A percentile compares a stretch with the other conserved stretches of the same genome.
Conservation (phyloP, 768 basidiomycete species). For the Rhodotorula paludigena region DNA sequence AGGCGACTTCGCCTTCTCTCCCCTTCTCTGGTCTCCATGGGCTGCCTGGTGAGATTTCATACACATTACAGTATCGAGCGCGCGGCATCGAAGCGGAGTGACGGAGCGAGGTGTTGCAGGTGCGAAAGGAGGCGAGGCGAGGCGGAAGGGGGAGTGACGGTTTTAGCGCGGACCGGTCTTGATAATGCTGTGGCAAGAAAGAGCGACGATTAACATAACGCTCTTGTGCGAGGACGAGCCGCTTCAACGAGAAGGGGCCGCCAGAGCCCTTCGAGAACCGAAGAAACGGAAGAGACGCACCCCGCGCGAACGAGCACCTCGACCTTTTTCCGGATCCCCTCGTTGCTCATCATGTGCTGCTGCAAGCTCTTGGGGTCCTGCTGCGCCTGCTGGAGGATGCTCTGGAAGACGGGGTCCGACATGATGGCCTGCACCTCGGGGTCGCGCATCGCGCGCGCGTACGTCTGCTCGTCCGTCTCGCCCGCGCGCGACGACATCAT, state of each 20-base stretch:
- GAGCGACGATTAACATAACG: too few relatives aligned
- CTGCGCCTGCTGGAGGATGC: conserved; percentile 91
- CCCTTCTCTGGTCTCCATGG: too few relatives aligned
- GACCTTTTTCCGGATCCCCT: conserved; percentile 51
- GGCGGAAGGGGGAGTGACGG: conserved; percentile 54
- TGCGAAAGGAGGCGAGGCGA: too few relatives aligned
- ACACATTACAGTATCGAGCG: too few relatives aligned
- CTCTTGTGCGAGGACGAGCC: too few relatives aligned
- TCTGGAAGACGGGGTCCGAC: conserved; percentile 87
- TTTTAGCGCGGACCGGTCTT: conserved; percentile 30
- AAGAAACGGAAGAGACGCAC: conserved; percentile 44
- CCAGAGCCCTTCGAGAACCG: too few relatives aligned
- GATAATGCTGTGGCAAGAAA: conserved; percentile 23
- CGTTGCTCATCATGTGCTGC: conserved; percentile 86
- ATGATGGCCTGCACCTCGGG: conserved; percentile 74
- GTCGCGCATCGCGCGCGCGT: conserved; percentile 92
- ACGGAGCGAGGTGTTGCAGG: too few relatives aligned
- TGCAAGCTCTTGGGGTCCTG: conserved; percentile 77
- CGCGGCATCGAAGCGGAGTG: too few relatives aligned
- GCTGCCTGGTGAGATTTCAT: too few relatives aligned
- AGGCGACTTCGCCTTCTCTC: too few relatives aligned
- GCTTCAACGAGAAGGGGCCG: too few relatives aligned
- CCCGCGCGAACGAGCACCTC: conserved; percentile 76
- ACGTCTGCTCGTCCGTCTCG: conserved; percentile 87
- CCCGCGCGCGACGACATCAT: conserved; percentile 69